Conservation (phyloP, 2,329 filamentous ascomycete species). For the Scedosporium dehoogii region DNA sequence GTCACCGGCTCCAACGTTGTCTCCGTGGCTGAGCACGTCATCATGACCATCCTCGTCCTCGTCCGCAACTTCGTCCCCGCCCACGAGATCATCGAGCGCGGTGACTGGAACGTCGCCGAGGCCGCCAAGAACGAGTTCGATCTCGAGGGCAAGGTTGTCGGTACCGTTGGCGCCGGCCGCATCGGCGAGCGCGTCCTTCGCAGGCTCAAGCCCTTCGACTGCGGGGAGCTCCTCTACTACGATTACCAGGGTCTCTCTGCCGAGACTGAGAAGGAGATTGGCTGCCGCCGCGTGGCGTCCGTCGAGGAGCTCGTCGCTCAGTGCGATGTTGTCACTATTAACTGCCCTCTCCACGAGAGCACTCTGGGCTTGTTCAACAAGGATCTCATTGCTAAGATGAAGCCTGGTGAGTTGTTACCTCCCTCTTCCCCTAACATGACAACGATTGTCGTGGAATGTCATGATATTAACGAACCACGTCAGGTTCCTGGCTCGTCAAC, state of each 20-base stretch:
- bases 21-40: constrained; percentile 95
- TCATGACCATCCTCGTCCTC: constrained; percentile 96
- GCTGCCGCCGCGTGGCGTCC: constrained; percentile 75
- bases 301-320: constrained; percentile 91
- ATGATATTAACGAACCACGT: neutral
- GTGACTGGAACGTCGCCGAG: constrained; percentile 91
- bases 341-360: constrained; percentile 98
- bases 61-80: constrained; percentile 98
- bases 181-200: constrained; percentile 97
- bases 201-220: constrained; percentile 94
- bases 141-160: constrained; percentile 93
- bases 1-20: constrained; percentile 98
- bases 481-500: constrained; percentile 93
- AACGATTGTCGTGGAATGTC: neutral
- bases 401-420: constrained; percentile 55
- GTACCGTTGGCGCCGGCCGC: constrained; percentile 92
- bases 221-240: constrained; percentile 99
- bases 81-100: constrained; percentile 81
- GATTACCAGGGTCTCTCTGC: constrained; percentile 91
- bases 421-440: neutral
- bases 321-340: constrained; percentile 98
- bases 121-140: constrained; percentile 99
- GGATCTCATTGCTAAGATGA: constrained; percentile 98
- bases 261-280: constrained; percentile 91
- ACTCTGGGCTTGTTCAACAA: constrained; percentile 96